Evolutionary conservation across 208 protist genomes (phyloP), one percentile per base, ranked within the genome.

Genomic region (Crithidia bombi): DNA sequence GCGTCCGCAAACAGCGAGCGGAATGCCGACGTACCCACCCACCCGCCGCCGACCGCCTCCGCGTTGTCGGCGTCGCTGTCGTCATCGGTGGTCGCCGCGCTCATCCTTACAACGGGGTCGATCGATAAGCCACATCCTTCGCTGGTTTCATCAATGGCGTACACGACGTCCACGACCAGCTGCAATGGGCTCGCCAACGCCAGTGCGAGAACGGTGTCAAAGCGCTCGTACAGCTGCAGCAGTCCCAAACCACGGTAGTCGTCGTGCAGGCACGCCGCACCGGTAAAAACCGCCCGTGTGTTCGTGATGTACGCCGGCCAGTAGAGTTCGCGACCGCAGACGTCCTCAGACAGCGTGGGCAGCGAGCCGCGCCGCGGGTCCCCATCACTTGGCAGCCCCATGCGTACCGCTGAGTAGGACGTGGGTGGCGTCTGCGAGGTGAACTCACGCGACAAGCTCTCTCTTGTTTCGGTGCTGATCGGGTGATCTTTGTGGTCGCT

Each of bases 221-320:
- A 86, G 49, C 78, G 47, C 2, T 90, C 81, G 28, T 85, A 73
- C 30, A 28, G 44, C 54, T 86, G 78, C 36, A 94, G 69, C 38
- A 52, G 36, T 0, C 50, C 47, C 51, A 85, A 50, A 5, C 81
- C 80, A 15, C 39, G 68, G 23, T 68, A 72, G 35, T 75, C 66
- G 44, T 79, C 73, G 21, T 69, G 71, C 56, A 77, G 56, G 52
- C 61, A 76, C 11, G 43, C 19, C 9, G 70, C 61, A 35, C 70
- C 70, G n/a, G 61, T 76, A 38, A 76, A 76, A 46, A 69, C 21
- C 5, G 70, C 70, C 3, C 63, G 70, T 2, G 25, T 70, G 25
- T 75, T 65, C 4, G 63, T 87, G 47, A 93, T 75, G 75, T 77
- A 75, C 17, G 88, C 88, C 11, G 88, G 88, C 88, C 88, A 93